Base-by-base conservation (phyloP, 2,329 filamentous ascomycete genomes). In the Aurifilum marmelostoma region DNA sequence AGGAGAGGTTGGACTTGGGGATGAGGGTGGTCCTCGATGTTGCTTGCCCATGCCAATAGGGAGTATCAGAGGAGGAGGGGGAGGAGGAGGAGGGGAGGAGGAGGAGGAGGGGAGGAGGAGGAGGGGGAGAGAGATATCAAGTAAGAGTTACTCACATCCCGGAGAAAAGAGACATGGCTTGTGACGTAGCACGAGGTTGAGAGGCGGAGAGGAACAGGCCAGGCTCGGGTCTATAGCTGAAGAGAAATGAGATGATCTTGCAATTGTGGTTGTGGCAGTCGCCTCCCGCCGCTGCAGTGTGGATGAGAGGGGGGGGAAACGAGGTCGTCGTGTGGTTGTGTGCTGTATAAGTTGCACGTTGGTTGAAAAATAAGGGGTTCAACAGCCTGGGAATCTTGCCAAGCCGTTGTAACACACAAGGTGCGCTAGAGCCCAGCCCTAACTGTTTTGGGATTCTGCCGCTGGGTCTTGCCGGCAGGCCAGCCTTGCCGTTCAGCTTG, bases 121-220 rank as follows among this genome's bases (percentile, higher is more conserved):
- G 34, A 39, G 47, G 11, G 60, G 63, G 63, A 58, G 37, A 65
- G 41, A 37, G 62, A 66, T 67, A 66, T 58, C 37, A 58, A 50
- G 41, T 34, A 50, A 39, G 27, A 34, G 58, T 71, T 71, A 86
- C 86, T 85, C 82, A 88, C 86, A 88, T 88, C 79, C 86, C 85
- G 75, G 85, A 88, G 77, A 88, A 88, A 75, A 88, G 80, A 80
- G 86, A 88, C 85, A 88, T 88, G 77, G 75, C 73, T 47, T 72
- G 73, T 72, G 70, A 72, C 61, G 65, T 60, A 66, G 64, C 32
- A 63, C 21, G 29, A 59, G 16, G 29, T 21, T 9, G 24, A 43
- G 32, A 16, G 32, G 39, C 24, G n/a, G 24, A 63, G 18, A 3
- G 24, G 27, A 27, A 24, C 34, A 18, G 34, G 47, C 52, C 21